Percentiles rank a stretch among this genome's conserved stretches.
phyloP scores from a whole-genome alignment of 148 eudicot genomes.

The Dianthus caryophyllus region DNA sequence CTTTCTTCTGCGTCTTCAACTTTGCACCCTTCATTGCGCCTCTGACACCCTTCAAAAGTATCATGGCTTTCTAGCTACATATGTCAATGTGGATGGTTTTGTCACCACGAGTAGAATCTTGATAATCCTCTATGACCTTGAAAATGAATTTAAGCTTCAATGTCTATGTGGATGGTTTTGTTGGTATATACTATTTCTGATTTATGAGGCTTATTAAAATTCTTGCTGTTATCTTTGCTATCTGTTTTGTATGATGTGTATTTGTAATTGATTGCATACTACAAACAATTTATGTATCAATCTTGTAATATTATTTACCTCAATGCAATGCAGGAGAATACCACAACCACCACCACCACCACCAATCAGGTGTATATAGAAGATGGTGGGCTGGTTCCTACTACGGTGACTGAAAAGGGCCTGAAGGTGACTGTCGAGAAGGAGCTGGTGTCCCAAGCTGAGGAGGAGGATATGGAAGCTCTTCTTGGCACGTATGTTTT shows the following conservation, averaged over 20 bases:
- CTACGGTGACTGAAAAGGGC: conserved; percentile 47
- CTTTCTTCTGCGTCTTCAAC: too few species aligned
- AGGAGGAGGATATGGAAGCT: conserved; percentile 99
- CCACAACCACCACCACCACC: conserved; percentile 40
- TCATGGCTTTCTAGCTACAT: too few species aligned
- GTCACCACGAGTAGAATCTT: not conserved
- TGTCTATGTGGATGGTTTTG: not conserved
- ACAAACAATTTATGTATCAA: not conserved
- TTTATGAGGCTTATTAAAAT: not conserved
- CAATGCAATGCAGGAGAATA: conserved; percentile 57
- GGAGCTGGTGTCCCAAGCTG: conserved; percentile 90
- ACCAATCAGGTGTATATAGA: conserved; percentile 44
- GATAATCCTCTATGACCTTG: not conserved
- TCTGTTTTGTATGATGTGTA: not conserved
- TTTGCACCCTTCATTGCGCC: not conserved
- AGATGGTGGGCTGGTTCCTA: conserved; percentile 66
- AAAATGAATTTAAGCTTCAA: not conserved
- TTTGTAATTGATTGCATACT: not conserved
- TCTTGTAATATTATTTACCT: not conserved
- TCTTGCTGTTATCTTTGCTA: not conserved
- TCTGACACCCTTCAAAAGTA: too few species aligned
- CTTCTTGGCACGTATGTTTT: conserved; percentile 85
- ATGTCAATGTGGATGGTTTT: not conserved
- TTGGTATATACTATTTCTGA: not conserved
- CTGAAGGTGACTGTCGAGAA: conserved; percentile 86